Evolutionary conservation across 805 yeast species (phyloP).

Genomic region (Cyberlindnera petersonii): DNA sequence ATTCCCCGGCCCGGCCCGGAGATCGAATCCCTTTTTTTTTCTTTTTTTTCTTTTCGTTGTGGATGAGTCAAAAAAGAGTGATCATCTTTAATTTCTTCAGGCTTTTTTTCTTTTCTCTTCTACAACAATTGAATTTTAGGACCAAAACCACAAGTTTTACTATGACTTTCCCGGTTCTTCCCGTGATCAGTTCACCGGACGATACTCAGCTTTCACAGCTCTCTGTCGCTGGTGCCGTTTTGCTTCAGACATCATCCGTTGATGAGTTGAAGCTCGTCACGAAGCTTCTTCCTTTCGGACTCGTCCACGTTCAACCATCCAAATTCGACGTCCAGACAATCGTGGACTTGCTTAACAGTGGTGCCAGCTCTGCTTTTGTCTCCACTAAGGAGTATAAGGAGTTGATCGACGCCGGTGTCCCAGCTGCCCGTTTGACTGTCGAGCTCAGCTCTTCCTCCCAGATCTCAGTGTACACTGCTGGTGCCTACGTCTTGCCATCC

Average conservation of each 20-base stretch:
- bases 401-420: conserved; percentile 46
- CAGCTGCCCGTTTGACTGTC: conserved; percentile 29
- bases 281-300: conserved; percentile 13
- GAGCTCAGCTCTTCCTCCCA: conserved; percentile 8
- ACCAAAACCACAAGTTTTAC: neutral
- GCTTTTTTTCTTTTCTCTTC: no score
- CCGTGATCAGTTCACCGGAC: conserved; percentile 25
- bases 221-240: conserved; percentile 28
- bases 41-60: neutral
- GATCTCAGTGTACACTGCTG: conserved; percentile 10
- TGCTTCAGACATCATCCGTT: conserved; percentile 19
- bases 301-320: conserved; percentile 25
- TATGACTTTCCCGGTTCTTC: conserved; percentile 39
- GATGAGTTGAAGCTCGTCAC: conserved; percentile 13
- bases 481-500: conserved; percentile 21
- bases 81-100: no score
- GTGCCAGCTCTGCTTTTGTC: conserved; percentile 48
- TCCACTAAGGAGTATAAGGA: conserved; percentile 28
- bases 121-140: neutral
- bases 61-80: conserved; percentile 1
- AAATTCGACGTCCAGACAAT: conserved; percentile 38
- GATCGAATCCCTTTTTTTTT: conserved; percentile 2
- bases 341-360: conserved; percentile 55
- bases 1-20: conserved; percentile 2
- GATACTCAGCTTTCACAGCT: conserved; percentile 10